Evolutionary conservation across 805 yeast genomes (phyloP), one percentile per base, ranked within the genome.

Genomic region (Candida insectorum): DNA sequence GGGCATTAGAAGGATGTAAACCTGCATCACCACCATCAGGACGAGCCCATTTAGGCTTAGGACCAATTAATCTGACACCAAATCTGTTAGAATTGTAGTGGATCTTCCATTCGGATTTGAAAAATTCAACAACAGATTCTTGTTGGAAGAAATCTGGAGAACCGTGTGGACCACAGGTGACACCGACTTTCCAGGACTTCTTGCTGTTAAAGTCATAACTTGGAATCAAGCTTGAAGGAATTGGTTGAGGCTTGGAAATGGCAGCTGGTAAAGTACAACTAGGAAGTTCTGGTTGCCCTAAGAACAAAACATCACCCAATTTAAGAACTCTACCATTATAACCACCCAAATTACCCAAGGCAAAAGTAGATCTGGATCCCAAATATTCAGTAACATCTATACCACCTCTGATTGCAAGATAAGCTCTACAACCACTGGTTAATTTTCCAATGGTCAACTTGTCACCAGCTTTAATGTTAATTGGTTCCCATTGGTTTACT

Each of bases 1-100:
- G 97, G 26, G 96, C 89, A 62, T 91, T 91, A n/a, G 97, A 88
- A 31, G 98, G 98, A 66, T 91, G 98, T 53, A 91, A 71, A 37
- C 98, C 98, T 38, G 93, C 98, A 51, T 88, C 96, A 40, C 97
- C 98, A 63, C 97, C 98, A 56, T 88, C 96, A 7, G 73, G 58
- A 65, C 98, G 78, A 9, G 97, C 96, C 98, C 97, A 93, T 53
- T 77, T 73, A 9, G 97, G 98, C 60, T 88, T 91, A 37, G 97
- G 97, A 28, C 97, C 97, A 45, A 84, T 79, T 47, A 91, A 70
- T 54, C 97, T 77, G 22, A 91, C 95, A 56, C 98, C 98, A 60
- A 91, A 91, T 58, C 98, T 77, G 65, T 91, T 91, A 20, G 97
- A 89, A 64, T 91, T 91, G 71, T 93, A 93, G 58, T 93, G 97